phyloP scores from a whole-genome alignment of 2,329 filamentous ascomycete genomes.

The Albifimbria verrucaria region DNA sequence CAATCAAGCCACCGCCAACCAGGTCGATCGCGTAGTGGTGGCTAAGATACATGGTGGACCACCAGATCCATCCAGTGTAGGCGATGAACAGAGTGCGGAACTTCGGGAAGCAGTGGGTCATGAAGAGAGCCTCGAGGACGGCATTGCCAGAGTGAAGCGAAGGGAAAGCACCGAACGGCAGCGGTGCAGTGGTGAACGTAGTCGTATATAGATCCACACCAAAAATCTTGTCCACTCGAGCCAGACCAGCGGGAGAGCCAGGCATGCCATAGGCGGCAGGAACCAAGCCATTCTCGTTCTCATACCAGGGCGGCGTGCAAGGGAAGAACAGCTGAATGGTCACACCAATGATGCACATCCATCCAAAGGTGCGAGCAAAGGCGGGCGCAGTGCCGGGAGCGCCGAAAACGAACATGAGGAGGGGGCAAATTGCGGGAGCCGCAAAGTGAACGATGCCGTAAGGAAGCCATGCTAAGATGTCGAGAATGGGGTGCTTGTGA shows the following conservation, averaged over 20 bases:
- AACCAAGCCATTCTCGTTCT: slow-evolving; percentile 85
- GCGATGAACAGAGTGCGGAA: slow-evolving; percentile 75
- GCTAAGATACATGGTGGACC: slow-evolving; percentile 97
- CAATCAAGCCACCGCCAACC: slow-evolving; percentile 77
- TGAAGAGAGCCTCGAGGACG: slow-evolving; percentile 85
- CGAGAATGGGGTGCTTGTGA: slow-evolving; percentile 78
- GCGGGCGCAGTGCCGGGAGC: slow-evolving; percentile 81
- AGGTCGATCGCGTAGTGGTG: slow-evolving; percentile 96
- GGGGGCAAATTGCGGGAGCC: slow-evolving; percentile 74
- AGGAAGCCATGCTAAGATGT: slow-evolving; percentile 87
- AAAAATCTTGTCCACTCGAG: slow-evolving; percentile 84
- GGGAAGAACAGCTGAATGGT: slow-evolving; percentile 87
- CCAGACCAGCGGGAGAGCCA: slow-evolving; percentile 84
- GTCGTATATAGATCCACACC: slow-evolving; percentile 92
- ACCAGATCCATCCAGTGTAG: slow-evolving; percentile 94
- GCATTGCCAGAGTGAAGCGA: slow-evolving; percentile 88
- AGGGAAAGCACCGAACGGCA: slow-evolving; percentile 94
- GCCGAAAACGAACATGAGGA: slow-evolving; percentile 81
- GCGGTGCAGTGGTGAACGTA: slow-evolving; percentile 81
- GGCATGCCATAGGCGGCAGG: slow-evolving; percentile 90
- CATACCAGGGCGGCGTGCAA: slow-evolving; percentile 95
- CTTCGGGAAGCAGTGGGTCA: slow-evolving; percentile 87
- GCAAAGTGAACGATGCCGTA: slow-evolving; percentile 92
- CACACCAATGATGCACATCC: slow-evolving; percentile 86
- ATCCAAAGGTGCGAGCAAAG: slow-evolving; percentile 85